Evolutionary conservation across 129 eudicot species (phyloP), one percentile per base, ranked within the genome.

Genomic region (Pulicaria dysenterica): DNA sequence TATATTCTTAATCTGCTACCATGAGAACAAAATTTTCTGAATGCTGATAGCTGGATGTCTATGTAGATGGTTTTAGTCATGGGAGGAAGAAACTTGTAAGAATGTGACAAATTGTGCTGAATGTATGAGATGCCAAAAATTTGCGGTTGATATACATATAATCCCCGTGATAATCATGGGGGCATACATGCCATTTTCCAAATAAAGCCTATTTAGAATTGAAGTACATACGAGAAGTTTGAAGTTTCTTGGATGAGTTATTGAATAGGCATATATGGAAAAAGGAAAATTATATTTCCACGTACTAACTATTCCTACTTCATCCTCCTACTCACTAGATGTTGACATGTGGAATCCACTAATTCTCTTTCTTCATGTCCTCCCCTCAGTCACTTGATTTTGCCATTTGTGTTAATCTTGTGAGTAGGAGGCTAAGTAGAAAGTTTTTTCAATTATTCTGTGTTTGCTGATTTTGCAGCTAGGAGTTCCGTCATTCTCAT

Each of bases 31-130:
- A 39, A 11, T 59, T 58, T 44, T n/a, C 37, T 58, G 17, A 72
- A 58, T 51, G 9, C 65, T 3, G 58, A 39, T 48, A 13, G 38
- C 37, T 45, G 47, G 46, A 45, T 42, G 12, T 34, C 47, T 13
- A 5, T 57, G 6, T 43, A 42, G 56, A 12, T 70, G 68, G 46
- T 57, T 72, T 72, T 38, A 50, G 77, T 37, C 48, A 40, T 40
- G 62, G 47, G 50, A 73, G 69, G 70, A 60, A 53, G 53, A 61
- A 50, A 50, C 12, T 49, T 61, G 49, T 48, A 60, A 39, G 67
- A 57, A 45, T 60, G 41, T 47, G 19, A 60, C 49, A 45, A 16
- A 13, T 49, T 49, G 36, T 49, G 46, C 17, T 16, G 7, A 9
- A 34, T 17, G 16, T 46, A 57, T 44, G 58, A 42, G 49, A 41